Conservation (phyloP, 2,329 filamentous ascomycete genomes). For the Ceratocystis alfenasii region DNA sequence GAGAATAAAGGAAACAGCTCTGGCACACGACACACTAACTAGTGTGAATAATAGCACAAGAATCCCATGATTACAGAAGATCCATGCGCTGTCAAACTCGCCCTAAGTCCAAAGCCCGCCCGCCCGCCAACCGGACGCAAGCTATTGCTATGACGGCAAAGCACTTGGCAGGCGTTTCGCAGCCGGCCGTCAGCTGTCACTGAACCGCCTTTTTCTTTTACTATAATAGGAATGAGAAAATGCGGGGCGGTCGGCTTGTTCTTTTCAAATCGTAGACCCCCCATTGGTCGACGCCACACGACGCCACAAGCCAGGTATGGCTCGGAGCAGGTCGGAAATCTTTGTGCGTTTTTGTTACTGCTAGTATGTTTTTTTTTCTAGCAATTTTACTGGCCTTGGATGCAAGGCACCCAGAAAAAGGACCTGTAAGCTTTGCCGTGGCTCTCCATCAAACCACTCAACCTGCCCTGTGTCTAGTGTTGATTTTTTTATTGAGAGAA, state of each 20-base stretch:
- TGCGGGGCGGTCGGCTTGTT: constrained; percentile 22
- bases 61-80: not conserved
- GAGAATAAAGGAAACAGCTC: not conserved
- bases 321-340: constrained; percentile 35
- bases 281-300: constrained; percentile 29
- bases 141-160: not conserved
- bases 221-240: constrained; percentile 23
- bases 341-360: constrained; percentile 12
- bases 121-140: not conserved
- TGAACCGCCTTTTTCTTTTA: not conserved
- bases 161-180: too few relatives aligned
- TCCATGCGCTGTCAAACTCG: not conserved
- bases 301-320: constrained; percentile 24
- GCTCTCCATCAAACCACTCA: constrained; percentile 45
- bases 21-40: too few relatives aligned
- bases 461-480: constrained; percentile 22
- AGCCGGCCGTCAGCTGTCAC: not conserved
- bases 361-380: constrained; percentile 18
- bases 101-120: not conserved
- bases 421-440: constrained; percentile 35
- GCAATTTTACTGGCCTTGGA: constrained; percentile 28
- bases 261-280: constrained; percentile 23
- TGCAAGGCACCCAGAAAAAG: constrained; percentile 34
- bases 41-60: too few relatives aligned
- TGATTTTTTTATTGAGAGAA: constrained; percentile 25